phyloP scores from a whole-genome alignment of 1,284 basidiomycete species.

The Pyrrhoderma noxium region DNA sequence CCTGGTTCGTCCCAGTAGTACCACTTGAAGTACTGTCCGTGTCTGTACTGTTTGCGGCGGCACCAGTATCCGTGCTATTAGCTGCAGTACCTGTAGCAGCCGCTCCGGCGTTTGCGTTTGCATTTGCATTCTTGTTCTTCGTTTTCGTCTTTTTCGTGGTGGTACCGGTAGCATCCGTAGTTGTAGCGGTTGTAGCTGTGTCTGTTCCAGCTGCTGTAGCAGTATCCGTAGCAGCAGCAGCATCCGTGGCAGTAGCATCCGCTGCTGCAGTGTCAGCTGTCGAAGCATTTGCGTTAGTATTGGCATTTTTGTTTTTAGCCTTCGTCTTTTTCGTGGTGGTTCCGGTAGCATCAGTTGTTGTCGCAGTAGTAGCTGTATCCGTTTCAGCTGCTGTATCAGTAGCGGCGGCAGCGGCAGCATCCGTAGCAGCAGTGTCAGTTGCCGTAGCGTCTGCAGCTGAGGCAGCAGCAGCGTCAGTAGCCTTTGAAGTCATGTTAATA shows the following conservation, averaged over 20 bases:
- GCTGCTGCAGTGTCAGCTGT: not conserved
- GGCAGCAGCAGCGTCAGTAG: not conserved
- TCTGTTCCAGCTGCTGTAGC: not conserved
- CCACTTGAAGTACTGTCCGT: not conserved
- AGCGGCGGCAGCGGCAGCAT: not conserved
- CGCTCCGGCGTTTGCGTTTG: too few species aligned
- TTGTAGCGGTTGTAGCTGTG: not conserved
- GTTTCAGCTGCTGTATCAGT: not conserved
- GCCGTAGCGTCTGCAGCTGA: not conserved
- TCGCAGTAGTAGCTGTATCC: not conserved
- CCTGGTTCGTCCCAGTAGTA: not conserved
- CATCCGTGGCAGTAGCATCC: not conserved
- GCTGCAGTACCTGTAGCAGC: not conserved
- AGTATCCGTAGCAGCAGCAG: not conserved
- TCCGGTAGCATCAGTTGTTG: not conserved
- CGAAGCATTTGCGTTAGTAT: not conserved
- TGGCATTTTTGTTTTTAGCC: not conserved
- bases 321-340: not conserved
- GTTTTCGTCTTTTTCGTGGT: not conserved
- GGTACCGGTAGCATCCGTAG: not conserved
- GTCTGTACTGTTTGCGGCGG: not conserved
- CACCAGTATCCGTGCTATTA: not conserved
- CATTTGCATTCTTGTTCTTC: conserved; percentile 1
- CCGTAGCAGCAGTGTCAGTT: not conserved
- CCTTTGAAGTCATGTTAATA: too few species aligned